phyloP scores from a whole-genome alignment of 768 basidiomycete genomes.

The Crassisporium funariophilum region DNA sequence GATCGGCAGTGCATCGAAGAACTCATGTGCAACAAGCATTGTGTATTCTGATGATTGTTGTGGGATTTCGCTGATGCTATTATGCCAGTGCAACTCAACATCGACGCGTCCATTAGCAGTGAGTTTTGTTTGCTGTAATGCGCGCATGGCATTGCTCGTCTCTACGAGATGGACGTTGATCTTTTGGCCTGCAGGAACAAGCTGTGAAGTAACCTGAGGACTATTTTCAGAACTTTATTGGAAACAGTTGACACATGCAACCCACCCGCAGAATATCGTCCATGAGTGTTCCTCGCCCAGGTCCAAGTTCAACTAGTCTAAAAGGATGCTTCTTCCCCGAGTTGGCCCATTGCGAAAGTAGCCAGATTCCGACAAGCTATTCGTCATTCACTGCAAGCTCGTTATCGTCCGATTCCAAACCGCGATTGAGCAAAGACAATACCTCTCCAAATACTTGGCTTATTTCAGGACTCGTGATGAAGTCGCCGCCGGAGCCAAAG shows the following conservation, averaged over 20 bases:
- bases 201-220: conserved; percentile 52
- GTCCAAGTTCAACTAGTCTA: conserved; percentile 88
- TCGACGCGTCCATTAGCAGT: conserved; percentile 29
- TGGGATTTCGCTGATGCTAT: conserved; percentile 68
- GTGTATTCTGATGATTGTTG: conserved; percentile 60
- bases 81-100: conserved; percentile 66
- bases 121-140: conserved; percentile 61
- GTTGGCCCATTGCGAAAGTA: conserved; percentile 72
- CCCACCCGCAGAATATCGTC: conserved; percentile 84
- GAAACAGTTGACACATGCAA: conserved; percentile 3
- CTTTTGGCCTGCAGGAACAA: conserved; percentile 39
- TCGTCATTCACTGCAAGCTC: conserved; percentile 20
- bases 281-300: conserved; percentile 92
- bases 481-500: conserved; percentile 88
- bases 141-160: conserved; percentile 68
- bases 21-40: conserved; percentile 92
- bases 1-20: conserved; percentile 95
- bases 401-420: conserved; percentile 38
- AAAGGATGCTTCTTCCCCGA: conserved; percentile 50
- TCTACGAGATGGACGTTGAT: conserved; percentile 78
- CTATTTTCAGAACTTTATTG: neutral
- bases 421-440: conserved; percentile 6
- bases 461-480: conserved; percentile 96
- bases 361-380: conserved; percentile 88
- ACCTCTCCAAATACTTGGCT: conserved; percentile 97